These are phyloP conservation scores for Cyberlindnera amylophila DNA, from an alignment of 805 yeast genomes.

Conservation along the genomic window DNA sequence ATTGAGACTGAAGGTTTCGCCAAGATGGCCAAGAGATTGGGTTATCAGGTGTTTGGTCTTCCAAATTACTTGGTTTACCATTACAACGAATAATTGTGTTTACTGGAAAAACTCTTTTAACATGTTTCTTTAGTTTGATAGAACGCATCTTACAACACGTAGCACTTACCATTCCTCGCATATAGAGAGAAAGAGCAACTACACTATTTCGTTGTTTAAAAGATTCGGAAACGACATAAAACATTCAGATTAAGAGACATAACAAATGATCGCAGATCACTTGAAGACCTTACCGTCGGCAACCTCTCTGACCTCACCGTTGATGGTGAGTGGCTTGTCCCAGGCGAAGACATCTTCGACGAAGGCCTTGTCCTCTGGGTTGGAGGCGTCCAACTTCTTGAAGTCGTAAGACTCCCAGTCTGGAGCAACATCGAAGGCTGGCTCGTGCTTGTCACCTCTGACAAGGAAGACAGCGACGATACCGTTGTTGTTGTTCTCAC, in stretches of 20 bases:
- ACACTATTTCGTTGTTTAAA: neutral
- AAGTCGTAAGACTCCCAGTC: constrained; percentile 95
- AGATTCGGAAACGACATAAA: neutral
- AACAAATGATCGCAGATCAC: constrained; percentile 36
- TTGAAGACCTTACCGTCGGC: constrained; percentile 98
- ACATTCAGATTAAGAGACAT: neutral
- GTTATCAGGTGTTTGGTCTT: constrained; percentile 86
- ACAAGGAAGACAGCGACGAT: constrained; percentile 91
- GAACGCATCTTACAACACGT: too few species aligned
- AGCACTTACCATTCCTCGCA: too few species aligned
- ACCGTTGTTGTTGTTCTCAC: constrained; percentile 98
- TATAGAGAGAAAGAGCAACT: too few species aligned
- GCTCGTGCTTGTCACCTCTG: constrained; percentile 87
- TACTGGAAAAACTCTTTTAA: neutral
- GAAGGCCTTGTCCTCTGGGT: constrained; percentile 73
- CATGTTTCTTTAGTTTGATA: neutral
- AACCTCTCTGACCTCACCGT: constrained; percentile 81
- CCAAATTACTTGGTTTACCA: constrained; percentile 95
- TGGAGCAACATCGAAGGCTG: constrained; percentile 98
- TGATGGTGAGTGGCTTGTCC: constrained; percentile 86
- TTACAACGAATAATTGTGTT: constrained; percentile 57
- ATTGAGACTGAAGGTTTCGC: constrained; percentile 98
- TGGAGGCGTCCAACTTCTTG: constrained; percentile 77
- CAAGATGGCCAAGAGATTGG: constrained; percentile 94
- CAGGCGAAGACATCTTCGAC: constrained; percentile 94